phyloP scores from a whole-genome alignment of 2,329 filamentous ascomycete species.

The Colletotrichum tropicicola region DNA sequence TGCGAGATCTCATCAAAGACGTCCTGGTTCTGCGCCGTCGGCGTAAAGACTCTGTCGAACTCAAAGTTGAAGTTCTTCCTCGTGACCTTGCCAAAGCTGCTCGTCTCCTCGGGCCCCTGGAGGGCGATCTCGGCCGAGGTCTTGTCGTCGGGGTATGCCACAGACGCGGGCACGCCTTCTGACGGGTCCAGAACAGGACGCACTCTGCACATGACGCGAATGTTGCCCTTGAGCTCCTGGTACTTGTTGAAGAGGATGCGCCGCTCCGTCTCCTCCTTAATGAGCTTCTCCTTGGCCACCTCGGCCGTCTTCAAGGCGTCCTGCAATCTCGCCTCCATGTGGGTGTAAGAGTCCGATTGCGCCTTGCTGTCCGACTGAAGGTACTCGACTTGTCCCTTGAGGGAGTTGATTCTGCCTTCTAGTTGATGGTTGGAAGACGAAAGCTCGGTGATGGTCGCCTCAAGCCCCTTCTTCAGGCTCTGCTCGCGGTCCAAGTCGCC shows the following conservation, averaged over 20 bases:
- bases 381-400: slow-evolving; percentile 86
- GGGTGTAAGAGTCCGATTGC: slow-evolving; percentile 85
- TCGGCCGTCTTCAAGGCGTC: slow-evolving; percentile 78
- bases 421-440: slow-evolving; percentile 71
- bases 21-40: slow-evolving; percentile 79
- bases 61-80: slow-evolving; percentile 86
- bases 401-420: slow-evolving; percentile 78
- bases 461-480: slow-evolving; percentile 62
- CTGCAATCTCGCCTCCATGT: slow-evolving; percentile 81
- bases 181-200: slow-evolving; percentile 72
- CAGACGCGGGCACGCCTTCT: slow-evolving; percentile 75
- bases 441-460: slow-evolving; percentile 64
- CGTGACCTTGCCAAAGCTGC: slow-evolving; percentile 77
- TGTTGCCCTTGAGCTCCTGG: slow-evolving; percentile 97
- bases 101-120: slow-evolving; percentile 84
- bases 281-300: slow-evolving; percentile 80
- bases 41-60: slow-evolving; percentile 93
- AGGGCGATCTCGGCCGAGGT: slow-evolving; percentile 90
- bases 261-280: slow-evolving; percentile 89
- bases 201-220: slow-evolving; percentile 96
- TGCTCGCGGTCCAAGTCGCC: slow-evolving; percentile 70
- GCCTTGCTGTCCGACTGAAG: slow-evolving; percentile 90
- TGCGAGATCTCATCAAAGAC: slow-evolving; percentile 98
- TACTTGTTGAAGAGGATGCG: slow-evolving; percentile 97
- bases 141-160: slow-evolving; percentile 83